These are phyloP conservation scores for Exserohilum turcica DNA, from an alignment of 2,329 filamentous ascomycete genomes.

Conservation along the genomic window DNA sequence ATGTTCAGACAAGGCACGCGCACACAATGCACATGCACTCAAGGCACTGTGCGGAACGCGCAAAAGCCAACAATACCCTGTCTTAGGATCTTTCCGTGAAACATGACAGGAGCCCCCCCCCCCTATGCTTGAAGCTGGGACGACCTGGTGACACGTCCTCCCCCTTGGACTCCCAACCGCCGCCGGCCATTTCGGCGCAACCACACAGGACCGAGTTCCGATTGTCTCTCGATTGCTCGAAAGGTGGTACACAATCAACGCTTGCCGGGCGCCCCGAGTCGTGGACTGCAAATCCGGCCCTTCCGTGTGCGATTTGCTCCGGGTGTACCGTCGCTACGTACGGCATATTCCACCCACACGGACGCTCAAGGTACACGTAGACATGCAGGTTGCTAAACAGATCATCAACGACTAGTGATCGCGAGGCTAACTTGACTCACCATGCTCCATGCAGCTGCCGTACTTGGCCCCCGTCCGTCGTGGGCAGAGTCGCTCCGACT, in stretches of 20 bases:
- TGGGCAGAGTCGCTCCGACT: not conserved
- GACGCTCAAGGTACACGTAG: not conserved
- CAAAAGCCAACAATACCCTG: not conserved
- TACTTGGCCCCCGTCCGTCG: not conserved
- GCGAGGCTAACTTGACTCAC: not conserved
- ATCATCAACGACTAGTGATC: not conserved
- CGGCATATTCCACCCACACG: not conserved
- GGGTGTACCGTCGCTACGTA: not conserved
- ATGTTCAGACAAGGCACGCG: conserved; percentile 1
- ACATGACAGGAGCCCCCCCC: conserved; percentile 3
- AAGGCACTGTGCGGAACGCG: not conserved
- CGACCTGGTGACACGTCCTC: conserved; percentile 1
- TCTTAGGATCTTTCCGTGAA: conserved; percentile 1
- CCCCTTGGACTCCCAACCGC: not conserved
- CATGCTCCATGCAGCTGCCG: not conserved
- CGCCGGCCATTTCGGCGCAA: conserved; percentile 3
- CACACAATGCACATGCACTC: conserved; percentile 2
- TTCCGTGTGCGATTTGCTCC: conserved; percentile 3
- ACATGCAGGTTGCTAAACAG: not conserved
- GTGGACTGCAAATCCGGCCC: conserved; percentile 4
- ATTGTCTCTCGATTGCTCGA: conserved; percentile 1
- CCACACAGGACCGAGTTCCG: conserved; percentile 4
- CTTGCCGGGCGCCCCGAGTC: not conserved
- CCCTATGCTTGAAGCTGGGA: conserved; percentile 1
- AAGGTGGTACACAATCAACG: not conserved